Evolutionary conservation across 148 eudicot genomes (phyloP), one percentile per base, ranked within the genome.

Genomic region (Vaccinium darrowii): DNA sequence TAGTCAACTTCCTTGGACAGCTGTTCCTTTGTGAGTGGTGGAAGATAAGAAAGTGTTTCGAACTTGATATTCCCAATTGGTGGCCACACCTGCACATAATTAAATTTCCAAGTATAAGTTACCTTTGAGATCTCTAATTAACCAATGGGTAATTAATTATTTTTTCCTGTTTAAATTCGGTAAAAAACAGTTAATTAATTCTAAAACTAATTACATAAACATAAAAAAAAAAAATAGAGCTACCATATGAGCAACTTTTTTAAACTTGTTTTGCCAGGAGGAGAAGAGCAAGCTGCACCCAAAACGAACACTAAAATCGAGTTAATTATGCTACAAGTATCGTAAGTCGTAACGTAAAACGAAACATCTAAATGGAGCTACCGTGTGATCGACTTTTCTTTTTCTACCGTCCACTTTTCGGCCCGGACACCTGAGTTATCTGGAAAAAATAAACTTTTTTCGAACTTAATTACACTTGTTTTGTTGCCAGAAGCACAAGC

Each of bases 21-120:
- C 39, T 82, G 81, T 14, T 52, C 88, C 0, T 5, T n/a, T 4
- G 90, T 30, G 8, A 94, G 89, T 9, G 86, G 86, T 2, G 91
- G 97, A 82, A 94, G 93, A 92, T 94, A 94, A 1, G 97, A 94
- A 1, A 94, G 87, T 36, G 97, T 91, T 92, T 93, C 96, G 80
- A 88, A 93, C 88, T 92, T 92, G 87, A 88, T 84, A 88, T 74
- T 1, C 0, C 88, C 89, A 0, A 23, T 5, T 69, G 96, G 94
- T 10, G 96, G 94, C 94, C 96, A 93, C 69, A 93, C 94, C 95
- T 93, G 81, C 27, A 73, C 65, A 39, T 23, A 14, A 51, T 18
- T 23, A 11, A 56, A 21, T 11, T 27, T 69, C 39, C 74, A 79
- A 78, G 27, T 14, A 56, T 58, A 6, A 23, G 19, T 18, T 2